phyloP scores from a whole-genome alignment of 345 rosid species.

The Firmiana major region DNA sequence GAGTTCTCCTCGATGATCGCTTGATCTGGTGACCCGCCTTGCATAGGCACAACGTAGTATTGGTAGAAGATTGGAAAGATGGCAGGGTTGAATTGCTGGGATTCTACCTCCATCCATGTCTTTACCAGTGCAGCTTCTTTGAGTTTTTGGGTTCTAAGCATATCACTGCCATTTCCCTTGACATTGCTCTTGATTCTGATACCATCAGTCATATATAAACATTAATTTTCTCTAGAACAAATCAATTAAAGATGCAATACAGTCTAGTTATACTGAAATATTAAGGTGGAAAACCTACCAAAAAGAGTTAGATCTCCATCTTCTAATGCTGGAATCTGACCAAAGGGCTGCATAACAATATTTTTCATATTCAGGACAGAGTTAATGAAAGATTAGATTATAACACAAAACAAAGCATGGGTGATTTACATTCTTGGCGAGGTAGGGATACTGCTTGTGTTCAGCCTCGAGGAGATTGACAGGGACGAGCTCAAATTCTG shows the following conservation, averaged over 20 bases:
- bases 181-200: constrained; percentile 73
- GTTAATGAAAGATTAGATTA: background rate
- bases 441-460: constrained; percentile 55
- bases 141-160: constrained; percentile 34
- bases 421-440: constrained; percentile 50
- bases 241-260: background rate
- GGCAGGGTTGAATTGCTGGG: constrained; percentile 58
- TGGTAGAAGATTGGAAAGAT: constrained; percentile 50
- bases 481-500: constrained; percentile 62
- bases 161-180: constrained; percentile 51
- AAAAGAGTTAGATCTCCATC: constrained; percentile 73
- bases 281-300: constrained; percentile 32
- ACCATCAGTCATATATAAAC: background rate
- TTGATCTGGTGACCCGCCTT: constrained; percentile 47
- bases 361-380: background rate
- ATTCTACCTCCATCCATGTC: constrained; percentile 71
- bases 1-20: constrained; percentile 39
- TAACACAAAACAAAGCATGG: background rate
- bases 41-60: constrained; percentile 41
- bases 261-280: background rate
- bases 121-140: constrained; percentile 57
- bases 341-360: constrained; percentile 63
- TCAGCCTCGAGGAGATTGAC: constrained; percentile 57
- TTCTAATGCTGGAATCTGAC: constrained; percentile 77
- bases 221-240: background rate